Evolutionary conservation across 257 asterid species (phyloP).

Genomic region (Capsicum pubescens): DNA sequence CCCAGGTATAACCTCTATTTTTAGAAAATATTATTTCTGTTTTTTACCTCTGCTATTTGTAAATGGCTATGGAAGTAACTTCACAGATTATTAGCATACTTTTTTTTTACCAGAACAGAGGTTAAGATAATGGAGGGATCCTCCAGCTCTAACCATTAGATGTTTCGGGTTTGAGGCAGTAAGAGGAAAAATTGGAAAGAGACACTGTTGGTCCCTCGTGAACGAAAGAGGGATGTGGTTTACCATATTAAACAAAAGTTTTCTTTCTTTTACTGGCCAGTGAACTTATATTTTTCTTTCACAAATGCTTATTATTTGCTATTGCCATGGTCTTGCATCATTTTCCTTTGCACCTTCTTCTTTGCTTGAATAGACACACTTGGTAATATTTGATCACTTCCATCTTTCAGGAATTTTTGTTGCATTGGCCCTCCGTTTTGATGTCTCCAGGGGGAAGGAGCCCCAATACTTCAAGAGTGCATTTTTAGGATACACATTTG

Average conservation of each 20-base stretch:
- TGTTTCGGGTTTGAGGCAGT: neutral
- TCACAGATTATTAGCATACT: neutral
- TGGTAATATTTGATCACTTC: slow-evolving; percentile 9
- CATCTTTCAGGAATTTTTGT: slow-evolving; percentile 86
- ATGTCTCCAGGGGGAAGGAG: slow-evolving; percentile 82
- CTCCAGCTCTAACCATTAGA: neutral
- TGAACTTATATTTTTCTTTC: neutral
- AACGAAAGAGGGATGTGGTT: neutral
- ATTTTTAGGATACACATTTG: slow-evolving; percentile 77
- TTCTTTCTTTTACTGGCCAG: neutral
- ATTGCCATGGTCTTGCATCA: neutral
- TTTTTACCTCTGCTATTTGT: neutral
- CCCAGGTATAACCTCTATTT: slow-evolving; percentile 67
- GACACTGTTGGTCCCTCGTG: neutral
- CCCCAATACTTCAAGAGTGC: slow-evolving; percentile 89
- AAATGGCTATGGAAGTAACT: neutral
- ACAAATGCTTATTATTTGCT: neutral
- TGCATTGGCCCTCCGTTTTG: slow-evolving; percentile 92
- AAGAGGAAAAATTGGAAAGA: neutral
- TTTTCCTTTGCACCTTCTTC: neutral
- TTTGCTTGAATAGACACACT: neutral
- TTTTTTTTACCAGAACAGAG: neutral
- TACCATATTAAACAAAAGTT: neutral
- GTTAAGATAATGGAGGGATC: neutral
- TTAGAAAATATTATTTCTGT: neutral